Evolutionary conservation across 2,329 filamentous ascomycete genomes (phyloP), one percentile per base, ranked within the genome.

Genomic region (Diaporthe helianthi): DNA sequence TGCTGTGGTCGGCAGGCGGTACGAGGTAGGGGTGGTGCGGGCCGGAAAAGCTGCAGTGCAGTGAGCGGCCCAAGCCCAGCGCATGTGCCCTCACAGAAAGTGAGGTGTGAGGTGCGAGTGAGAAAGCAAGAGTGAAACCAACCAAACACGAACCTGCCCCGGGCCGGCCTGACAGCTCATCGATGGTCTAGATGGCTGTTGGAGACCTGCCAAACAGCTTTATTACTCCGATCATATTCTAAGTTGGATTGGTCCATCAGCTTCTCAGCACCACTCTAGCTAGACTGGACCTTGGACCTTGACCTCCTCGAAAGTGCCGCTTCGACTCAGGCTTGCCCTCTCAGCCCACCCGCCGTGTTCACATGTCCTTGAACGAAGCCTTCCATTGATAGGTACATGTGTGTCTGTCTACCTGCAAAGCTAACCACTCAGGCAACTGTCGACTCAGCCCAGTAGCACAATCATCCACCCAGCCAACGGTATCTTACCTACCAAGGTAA

Each of bases 221-320:
- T 26, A 47, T 22, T 26, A 47, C 4, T 15, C 47, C 33, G 36
- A 33, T 19, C 58, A 63, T 9, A 63, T 47, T 7, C 41, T 26
- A 36, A 44, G 44, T 63, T 36, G 58, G n/a, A 31, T 61, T 61
- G 58, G n/a, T 29, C 24, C 19, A 49, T 63, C 58, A 63, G 58
- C 58, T 63, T 41, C 58, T 63, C 44, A 36, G 12, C 41, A 33
- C 33, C 33, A 33, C 33, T n/a, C n/a, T n/a, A n/a, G n/a, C n/a
- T n/a, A n/a, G n/a, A n/a, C n/a, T n/a, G n/a, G n/a, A n/a, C n/a
- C n/a, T n/a, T n/a, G n/a, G n/a, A 33, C 12, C 33, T 33, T 33
- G 38, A 61, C 55, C 41, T 61, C 41, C 5, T 46, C 26, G 26
- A 61, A 22, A 33, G 24, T 33, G 55, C 54, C 54, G 24, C 44